phyloP scores from a whole-genome alignment of 345 rosid species.

The Eucalyptus dawsonii region DNA sequence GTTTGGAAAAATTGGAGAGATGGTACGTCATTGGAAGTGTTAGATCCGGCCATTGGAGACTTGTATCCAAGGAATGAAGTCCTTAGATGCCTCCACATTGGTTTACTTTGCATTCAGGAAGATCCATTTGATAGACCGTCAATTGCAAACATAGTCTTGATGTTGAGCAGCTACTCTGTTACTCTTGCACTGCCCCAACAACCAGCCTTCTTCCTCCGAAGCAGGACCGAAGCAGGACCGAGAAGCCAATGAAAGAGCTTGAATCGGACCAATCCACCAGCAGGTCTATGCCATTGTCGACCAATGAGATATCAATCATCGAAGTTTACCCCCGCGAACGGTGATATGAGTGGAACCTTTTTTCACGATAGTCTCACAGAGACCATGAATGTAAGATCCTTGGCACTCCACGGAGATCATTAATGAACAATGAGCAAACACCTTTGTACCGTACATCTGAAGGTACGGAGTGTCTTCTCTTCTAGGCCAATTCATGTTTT shows the following conservation, averaged over 20 bases:
- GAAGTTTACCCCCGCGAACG: not conserved
- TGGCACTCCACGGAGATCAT: not conserved
- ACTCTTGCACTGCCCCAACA: not conserved
- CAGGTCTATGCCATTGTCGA: not conserved
- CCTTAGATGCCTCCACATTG: constrained; percentile 12
- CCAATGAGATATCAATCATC: not conserved
- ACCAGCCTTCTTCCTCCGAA: not conserved
- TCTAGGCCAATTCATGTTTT: not conserved
- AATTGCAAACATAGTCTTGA: not conserved
- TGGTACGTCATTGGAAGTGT: not conserved
- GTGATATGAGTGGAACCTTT: not conserved
- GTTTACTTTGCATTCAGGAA: constrained; percentile 16
- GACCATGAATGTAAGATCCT: not conserved
- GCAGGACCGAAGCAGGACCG: not conserved
- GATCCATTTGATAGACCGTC: constrained; percentile 3
- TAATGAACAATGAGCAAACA: not conserved
- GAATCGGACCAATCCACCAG: not conserved
- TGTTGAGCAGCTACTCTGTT: not conserved
- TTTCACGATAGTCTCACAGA: not conserved
- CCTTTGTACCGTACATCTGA: not conserved
- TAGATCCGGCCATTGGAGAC: constrained; percentile 3
- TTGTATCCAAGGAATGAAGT: constrained; percentile 3
- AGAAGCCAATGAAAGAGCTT: not conserved
- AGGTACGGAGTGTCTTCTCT: not conserved
- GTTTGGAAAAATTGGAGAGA: constrained; percentile 11